Evolutionary conservation across 2,329 filamentous ascomycete genomes (phyloP), one percentile per base, ranked within the genome.

Genomic region (Periconia sp.): DNA sequence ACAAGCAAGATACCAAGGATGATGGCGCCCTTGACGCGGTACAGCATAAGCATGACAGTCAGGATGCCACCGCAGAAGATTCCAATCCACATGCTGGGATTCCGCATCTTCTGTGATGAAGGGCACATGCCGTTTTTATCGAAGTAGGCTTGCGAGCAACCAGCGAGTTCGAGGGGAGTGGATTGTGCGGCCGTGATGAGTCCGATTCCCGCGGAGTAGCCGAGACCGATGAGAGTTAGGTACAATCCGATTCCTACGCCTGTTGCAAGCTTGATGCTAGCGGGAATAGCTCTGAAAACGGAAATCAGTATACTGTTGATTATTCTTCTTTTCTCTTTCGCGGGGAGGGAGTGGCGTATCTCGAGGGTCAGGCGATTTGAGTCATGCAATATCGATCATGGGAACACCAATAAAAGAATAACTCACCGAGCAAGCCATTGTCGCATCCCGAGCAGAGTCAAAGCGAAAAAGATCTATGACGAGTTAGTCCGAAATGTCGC

Each of bases 231-330:
- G 46, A 91, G 77, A 18, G 88, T 88, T 45, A 93, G 80, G 71
- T 93, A 95, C 1, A 96, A 79, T 19, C 91, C 91, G 59, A 95
- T 95, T 55, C 91, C 91, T 49, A 91, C 90, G 58, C 90, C 89
- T 15, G 89, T 93, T 14, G 91, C 91, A 51, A 94, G 85, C 75
- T 95, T 96, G 76, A 96, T 92, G 51, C 88, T 91, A 41, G 85
- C 82, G 1, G 91, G 91, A 58, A 95, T 91, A 42, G 89, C 87
- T 60, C 90, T 85, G 20, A 33, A 54, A 48, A 50, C 54, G 33
- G 33, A 49, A 50, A 53, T 69, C 49, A 69, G 90, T 89, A 5
- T 47, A 44, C 44, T 88, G 89, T 5, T 37, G 11, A 37, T 92
- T 81, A 3, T 78, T 87, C 13, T n/a, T 27, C 8, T 27, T 27